Conservation (phyloP, 2,329 filamentous ascomycete genomes). For the Cordyceps cateniannulata region DNA sequence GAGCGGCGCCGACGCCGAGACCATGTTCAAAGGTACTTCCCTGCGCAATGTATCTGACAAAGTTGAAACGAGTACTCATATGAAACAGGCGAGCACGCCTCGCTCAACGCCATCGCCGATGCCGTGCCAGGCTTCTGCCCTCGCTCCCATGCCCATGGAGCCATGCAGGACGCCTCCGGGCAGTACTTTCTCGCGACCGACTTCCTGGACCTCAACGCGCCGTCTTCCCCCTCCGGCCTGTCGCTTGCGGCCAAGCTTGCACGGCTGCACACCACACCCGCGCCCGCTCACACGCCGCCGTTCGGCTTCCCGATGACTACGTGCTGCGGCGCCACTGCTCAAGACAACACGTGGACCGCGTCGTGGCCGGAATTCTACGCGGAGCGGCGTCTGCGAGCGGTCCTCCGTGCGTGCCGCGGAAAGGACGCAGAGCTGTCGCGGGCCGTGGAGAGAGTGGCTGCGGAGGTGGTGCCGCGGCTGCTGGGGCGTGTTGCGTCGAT, state of each 20-base stretch:
- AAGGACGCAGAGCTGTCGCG: constrained; percentile 55
- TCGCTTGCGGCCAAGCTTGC: constrained; percentile 72
- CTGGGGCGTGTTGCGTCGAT: constrained; percentile 57
- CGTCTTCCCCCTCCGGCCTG: constrained; percentile 34
- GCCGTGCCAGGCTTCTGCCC: constrained; percentile 72
- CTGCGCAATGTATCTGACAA: constrained; percentile 17
- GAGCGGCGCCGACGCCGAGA: constrained; percentile 47
- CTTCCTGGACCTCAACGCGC: constrained; percentile 55
- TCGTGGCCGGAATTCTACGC: constrained; percentile 87
- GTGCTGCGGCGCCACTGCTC: constrained; percentile 78
- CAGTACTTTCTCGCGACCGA: constrained; percentile 64
- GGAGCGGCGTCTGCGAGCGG: constrained; percentile 62
- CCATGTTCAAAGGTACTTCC: constrained; percentile 61
- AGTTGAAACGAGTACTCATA: too few relatives aligned
- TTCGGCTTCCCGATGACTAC: constrained; percentile 84
- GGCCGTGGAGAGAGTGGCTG: constrained; percentile 59
- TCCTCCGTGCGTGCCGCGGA: constrained; percentile 61
- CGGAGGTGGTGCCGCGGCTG: constrained; percentile 66
- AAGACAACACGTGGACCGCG: constrained; percentile 66
- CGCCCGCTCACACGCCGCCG: constrained; percentile 56
- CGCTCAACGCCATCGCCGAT: constrained; percentile 72
- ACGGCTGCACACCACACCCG: constrained; percentile 68
- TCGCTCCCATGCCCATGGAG: constrained; percentile 65
- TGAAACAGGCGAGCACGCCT: constrained; percentile 74
- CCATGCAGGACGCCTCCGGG: constrained; percentile 37